Conservation (phyloP, 176 grass and related monocot genomes). For the Oryza coarctata region DNA sequence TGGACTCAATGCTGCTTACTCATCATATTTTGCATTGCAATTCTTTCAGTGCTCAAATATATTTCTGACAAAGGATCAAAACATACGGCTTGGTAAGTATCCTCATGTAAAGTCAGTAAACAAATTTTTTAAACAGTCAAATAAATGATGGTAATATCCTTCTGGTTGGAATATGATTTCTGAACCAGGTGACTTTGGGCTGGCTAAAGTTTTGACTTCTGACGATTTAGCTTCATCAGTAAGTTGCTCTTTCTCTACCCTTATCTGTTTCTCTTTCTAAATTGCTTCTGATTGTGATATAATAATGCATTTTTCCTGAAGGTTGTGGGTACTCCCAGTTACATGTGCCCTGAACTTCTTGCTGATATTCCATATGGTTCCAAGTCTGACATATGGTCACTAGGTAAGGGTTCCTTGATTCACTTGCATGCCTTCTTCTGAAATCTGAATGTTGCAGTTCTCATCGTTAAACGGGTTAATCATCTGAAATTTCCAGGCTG, state of each 20-base stretch:
- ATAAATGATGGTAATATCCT: conserved; percentile 18
- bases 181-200: conserved; percentile 87
- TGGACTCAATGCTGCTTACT: conserved; percentile 28
- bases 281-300: conserved; percentile 17
- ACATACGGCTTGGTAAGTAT: conserved; percentile 77
- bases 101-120: not conserved
- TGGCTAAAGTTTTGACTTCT: conserved; percentile 84
- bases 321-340: conserved; percentile 98
- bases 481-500: conserved; percentile 53
- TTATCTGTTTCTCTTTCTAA: not conserved
- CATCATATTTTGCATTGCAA: not conserved
- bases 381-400: conserved; percentile 98
- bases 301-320: conserved; percentile 26
- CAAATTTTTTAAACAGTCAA: conserved; percentile 3
- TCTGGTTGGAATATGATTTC: conserved; percentile 24
- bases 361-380: conserved; percentile 97
- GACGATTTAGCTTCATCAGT: conserved; percentile 96
- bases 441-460: not conserved
- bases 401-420: conserved; percentile 51
- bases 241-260: conserved; percentile 36
- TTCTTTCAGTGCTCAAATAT: conserved; percentile 92
- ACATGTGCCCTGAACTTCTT: conserved; percentile 99
- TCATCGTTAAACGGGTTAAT: conserved; percentile 34
- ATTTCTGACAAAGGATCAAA: conserved; percentile 90
- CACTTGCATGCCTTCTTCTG: not conserved